phyloP scores from a whole-genome alignment of 805 yeast species.

The Lipomyces sp. region DNA sequence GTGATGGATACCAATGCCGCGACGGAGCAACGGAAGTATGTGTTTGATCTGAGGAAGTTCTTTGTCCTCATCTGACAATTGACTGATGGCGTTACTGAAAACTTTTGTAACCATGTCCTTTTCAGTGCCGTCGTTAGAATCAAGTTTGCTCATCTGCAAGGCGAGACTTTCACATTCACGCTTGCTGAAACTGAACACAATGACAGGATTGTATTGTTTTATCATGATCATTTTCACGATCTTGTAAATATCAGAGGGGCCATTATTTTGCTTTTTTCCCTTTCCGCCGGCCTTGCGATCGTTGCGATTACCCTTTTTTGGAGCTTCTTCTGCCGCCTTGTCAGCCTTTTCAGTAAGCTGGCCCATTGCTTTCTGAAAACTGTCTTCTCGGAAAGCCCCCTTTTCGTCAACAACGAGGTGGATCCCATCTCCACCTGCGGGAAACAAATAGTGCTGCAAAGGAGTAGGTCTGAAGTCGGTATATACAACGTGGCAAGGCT shows the following conservation, averaged over 20 bases:
- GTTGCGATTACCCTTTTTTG: constrained; percentile 49
- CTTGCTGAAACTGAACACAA: constrained; percentile 96
- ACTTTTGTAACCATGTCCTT: constrained; percentile 86
- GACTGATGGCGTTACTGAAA: constrained; percentile 81
- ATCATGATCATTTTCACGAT: constrained; percentile 98
- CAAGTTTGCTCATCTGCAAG: constrained; percentile 89
- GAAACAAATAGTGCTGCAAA: constrained; percentile 92
- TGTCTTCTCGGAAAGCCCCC: constrained; percentile 92
- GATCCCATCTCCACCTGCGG: constrained; percentile 98
- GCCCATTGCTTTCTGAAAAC: constrained; percentile 98
- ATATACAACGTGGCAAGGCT: constrained; percentile 97
- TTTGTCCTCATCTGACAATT: constrained; percentile 85
- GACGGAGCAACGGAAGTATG: constrained; percentile 77
- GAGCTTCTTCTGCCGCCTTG: constrained; percentile 48
- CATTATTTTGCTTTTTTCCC: constrained; percentile 58
- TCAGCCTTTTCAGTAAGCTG: constrained; percentile 83
- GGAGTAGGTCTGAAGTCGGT: constrained; percentile 99
- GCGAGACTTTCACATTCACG: constrained; percentile 96
- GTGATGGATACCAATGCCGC: constrained; percentile 99
- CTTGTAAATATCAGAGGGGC: constrained; percentile 64
- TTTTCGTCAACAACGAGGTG: constrained; percentile 97
- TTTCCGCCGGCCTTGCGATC: constrained; percentile 35
- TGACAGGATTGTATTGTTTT: constrained; percentile 94
- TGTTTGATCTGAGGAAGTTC: constrained; percentile 93
- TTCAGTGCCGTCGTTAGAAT: constrained; percentile 91